Evolutionary conservation across 805 yeast species (phyloP).

Genomic region (Ascoidea asiatica): DNA sequence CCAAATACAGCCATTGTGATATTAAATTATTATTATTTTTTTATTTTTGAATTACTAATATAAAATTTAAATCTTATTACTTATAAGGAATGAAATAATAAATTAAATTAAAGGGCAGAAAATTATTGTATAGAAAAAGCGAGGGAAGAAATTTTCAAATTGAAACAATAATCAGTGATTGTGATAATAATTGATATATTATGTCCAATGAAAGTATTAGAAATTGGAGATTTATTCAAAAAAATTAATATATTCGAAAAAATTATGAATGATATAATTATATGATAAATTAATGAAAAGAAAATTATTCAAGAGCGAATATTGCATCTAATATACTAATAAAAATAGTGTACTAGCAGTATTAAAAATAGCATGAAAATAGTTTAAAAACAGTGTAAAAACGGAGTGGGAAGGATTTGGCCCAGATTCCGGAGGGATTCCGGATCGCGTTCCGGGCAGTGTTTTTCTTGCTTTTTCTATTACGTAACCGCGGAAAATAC

Average conservation of each 20-base stretch:
- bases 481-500: too few species aligned
- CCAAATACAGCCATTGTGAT: background rate
- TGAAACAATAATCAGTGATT: background rate
- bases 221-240: background rate
- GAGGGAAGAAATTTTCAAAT: too few species aligned
- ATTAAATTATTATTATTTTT: background rate
- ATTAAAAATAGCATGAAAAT: too few species aligned
- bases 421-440: too few species aligned
- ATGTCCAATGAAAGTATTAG: background rate
- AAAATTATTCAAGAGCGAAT: too few species aligned
- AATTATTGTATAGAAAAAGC: too few species aligned
- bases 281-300: conserved; percentile 12
- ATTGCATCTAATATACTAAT: too few species aligned
- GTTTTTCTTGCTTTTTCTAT: too few species aligned
- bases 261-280: background rate
- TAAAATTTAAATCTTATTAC: background rate
- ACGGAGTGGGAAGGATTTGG: too few species aligned
- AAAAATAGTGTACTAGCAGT: too few species aligned
- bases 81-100: background rate
- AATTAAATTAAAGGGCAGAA: background rate
- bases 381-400: too few species aligned
- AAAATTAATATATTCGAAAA: background rate
- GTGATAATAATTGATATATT: background rate
- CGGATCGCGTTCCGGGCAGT: too few species aligned
- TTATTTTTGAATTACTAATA: background rate